Conservation (phyloP, 2,329 filamentous ascomycete genomes). For the Aspergillus caelatus region DNA sequence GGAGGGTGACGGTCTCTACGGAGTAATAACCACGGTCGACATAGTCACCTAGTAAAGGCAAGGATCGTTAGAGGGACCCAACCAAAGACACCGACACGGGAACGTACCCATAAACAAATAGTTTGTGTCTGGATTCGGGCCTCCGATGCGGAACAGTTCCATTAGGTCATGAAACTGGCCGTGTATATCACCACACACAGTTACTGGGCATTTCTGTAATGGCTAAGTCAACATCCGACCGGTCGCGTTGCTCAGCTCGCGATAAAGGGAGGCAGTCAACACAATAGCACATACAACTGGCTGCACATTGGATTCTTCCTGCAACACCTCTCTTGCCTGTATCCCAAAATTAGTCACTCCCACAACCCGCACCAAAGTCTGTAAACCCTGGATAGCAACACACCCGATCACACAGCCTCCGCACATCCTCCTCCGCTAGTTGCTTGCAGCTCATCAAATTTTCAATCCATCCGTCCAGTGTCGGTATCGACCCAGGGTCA, state of each 20-base stretch:
- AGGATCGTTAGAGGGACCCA: constrained; percentile 1
- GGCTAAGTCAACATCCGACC: constrained; percentile 22
- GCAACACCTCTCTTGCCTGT: constrained; percentile 90
- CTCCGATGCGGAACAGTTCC: constrained; percentile 99
- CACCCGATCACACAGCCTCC: constrained; percentile 97
- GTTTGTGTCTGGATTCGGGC: constrained; percentile 96
- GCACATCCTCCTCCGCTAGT: constrained; percentile 89
- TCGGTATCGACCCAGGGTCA: constrained; percentile 88
- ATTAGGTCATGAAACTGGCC: constrained; percentile 99
- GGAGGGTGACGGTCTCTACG: constrained; percentile 94
- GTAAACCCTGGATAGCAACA: constrained; percentile 33
- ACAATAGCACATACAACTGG: constrained; percentile 74
- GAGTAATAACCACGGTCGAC: constrained; percentile 99
- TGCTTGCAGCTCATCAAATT: constrained; percentile 98
- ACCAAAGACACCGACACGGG: background rate
- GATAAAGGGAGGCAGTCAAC: background rate
- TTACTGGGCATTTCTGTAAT: constrained; percentile 90
- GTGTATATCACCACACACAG: constrained; percentile 98
- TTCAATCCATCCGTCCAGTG: constrained; percentile 97
- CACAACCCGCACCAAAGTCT: background rate
- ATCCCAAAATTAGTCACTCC: constrained; percentile 18
- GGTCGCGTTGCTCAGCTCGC: background rate
- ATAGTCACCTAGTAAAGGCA: constrained; percentile 73
- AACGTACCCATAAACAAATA: constrained; percentile 95
- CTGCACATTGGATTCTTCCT: constrained; percentile 98